Evolutionary conservation across 805 yeast species (phyloP), one percentile per base, ranked within the genome.

Genomic region (Candida andamanensis): DNA sequence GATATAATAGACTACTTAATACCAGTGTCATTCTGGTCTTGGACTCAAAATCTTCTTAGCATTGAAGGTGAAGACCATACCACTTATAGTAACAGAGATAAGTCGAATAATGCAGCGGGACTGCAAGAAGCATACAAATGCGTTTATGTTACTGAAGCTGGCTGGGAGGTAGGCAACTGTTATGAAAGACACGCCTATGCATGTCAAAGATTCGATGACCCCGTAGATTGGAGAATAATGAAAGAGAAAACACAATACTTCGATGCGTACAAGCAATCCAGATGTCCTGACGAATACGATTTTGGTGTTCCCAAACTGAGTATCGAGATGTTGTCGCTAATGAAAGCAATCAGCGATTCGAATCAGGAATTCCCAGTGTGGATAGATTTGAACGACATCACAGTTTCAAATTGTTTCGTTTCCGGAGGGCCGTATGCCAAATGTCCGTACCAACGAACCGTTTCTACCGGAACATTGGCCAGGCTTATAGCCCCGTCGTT

Each of bases 351-450:
- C 17, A 45, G 44, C 36, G 10, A 34, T 28, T 21, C 45, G 3
- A 51, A 56, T 11, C 39, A 47, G 2, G 43, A 39, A 11, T 54
- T 44, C 10, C 72, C 74, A 0, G 60, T 76, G 0, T 89, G 97
- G 97, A 73, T 86, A 3, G 86, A 85, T 56, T 45, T 86, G 41
- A 89, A 90, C 50, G 85, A 89, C 12, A 67, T 90, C 15, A 72
- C 85, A 1, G 76, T 78, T 14, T 58, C 69, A 3, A 72, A 76
- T 33, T 89, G 97, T 49, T 90, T 92, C 89, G 87, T 87, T 4
- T 55, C 73, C 9, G 95, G 95, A 1, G 95, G 95, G 0, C 75
- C 85, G 0, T 67, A 74, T 39, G 80, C 90, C 0, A 50, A 60
- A 19, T 89, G 97, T 51, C 96, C 97, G 0, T 87, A 87, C 50